Percentiles rank a stretch among this genome's conserved stretches.
These are phyloP conservation scores for Xylariaceae sp. DNA, from an alignment of 2,329 filamentous ascomycete genomes.

Conservation along the genomic window DNA sequence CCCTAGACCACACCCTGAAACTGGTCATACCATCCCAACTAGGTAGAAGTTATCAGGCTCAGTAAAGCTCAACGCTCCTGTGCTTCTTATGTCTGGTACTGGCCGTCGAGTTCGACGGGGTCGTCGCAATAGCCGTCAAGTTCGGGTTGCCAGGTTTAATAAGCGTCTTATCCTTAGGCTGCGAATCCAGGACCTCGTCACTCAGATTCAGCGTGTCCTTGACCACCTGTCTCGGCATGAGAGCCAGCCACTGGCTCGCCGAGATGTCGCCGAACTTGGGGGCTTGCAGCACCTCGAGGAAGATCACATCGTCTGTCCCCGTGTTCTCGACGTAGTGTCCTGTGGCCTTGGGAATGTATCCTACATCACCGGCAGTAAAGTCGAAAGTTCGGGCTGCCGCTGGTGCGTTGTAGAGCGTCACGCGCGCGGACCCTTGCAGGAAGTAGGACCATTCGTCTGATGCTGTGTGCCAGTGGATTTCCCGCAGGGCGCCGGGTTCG, in stretches of 20 bases:
- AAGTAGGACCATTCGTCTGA: slow-evolving; percentile 61
- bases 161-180: slow-evolving; percentile 40
- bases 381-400: slow-evolving; percentile 51
- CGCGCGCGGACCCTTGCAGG: slow-evolving; percentile 50
- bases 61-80: too few relatives aligned
- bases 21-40: too few relatives aligned
- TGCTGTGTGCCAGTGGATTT: slow-evolving; percentile 60
- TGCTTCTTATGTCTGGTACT: too few relatives aligned
- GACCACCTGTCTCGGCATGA: slow-evolving; percentile 56
- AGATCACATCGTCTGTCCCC: slow-evolving; percentile 52
- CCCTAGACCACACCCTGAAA: too few relatives aligned
- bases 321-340: slow-evolving; percentile 62
- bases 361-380: slow-evolving; percentile 56
- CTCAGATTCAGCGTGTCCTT: slow-evolving; percentile 49
- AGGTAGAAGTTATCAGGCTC: too few relatives aligned
- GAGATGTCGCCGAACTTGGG: slow-evolving; percentile 49
- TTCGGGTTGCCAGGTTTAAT: slow-evolving; percentile 39
- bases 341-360: slow-evolving; percentile 51
- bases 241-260: slow-evolving; percentile 55
- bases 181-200: slow-evolving; percentile 32
- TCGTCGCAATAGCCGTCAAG: slow-evolving; percentile 28
- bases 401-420: slow-evolving; percentile 53
- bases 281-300: slow-evolving; percentile 57
- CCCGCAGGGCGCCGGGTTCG: slow-evolving; percentile 60
- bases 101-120: not conserved